phyloP scores from a whole-genome alignment of 2,329 filamentous ascomycete genomes.

The Apiospora phragmitis region DNA sequence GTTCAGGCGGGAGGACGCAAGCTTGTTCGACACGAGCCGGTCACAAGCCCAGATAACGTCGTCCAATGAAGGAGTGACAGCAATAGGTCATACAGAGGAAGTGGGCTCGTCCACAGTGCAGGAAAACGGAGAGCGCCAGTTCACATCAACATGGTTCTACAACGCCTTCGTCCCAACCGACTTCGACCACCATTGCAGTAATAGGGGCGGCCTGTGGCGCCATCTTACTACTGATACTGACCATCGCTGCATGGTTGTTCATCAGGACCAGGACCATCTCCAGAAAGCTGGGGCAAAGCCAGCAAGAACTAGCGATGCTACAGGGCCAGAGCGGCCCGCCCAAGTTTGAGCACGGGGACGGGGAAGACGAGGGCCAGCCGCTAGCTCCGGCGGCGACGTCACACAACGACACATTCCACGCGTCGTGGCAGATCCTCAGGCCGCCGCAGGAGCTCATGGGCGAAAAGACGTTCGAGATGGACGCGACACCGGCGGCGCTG shows the following conservation, averaged over 20 bases:
- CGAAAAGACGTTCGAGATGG: background rate
- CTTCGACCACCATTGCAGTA: background rate
- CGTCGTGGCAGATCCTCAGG: background rate
- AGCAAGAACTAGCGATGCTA: background rate
- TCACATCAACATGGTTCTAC: background rate
- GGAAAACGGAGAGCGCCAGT: background rate
- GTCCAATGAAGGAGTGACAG: background rate
- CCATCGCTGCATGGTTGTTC: background rate
- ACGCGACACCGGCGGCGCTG: background rate
- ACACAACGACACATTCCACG: background rate
- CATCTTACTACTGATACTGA: background rate
- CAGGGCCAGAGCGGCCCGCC: background rate
- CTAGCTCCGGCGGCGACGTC: background rate
- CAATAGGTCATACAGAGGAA: background rate
- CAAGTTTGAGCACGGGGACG: background rate
- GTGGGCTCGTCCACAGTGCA: background rate
- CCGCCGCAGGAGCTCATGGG: background rate
- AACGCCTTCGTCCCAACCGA: background rate
- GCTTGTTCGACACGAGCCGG: background rate
- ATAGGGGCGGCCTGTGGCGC: background rate
- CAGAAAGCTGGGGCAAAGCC: background rate
- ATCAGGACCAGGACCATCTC: background rate
- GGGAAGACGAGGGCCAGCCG: background rate
- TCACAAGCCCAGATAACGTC: constrained; percentile 36
- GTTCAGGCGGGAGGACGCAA: background rate